Evolutionary conservation across 768 basidiomycete genomes (phyloP), one percentile per base, ranked within the genome.

Genomic region (Mycena metata): DNA sequence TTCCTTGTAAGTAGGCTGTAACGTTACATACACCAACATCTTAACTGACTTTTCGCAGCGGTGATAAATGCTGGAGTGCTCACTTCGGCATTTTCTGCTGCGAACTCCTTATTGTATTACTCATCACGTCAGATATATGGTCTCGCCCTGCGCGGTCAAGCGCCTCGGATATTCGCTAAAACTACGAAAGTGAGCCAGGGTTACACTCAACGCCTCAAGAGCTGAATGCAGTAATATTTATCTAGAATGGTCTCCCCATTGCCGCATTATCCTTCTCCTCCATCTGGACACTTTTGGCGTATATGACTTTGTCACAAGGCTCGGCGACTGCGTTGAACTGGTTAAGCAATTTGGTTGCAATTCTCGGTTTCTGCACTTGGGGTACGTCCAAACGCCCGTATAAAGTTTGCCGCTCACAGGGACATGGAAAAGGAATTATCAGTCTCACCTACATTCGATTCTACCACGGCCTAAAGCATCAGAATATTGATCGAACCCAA

Each of bases 41-140:
- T n/a, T 43, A 43, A n/a, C 12, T 46, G 16, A 19, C 43, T 55
- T 24, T 16, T 41, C 23, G 76, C 77, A 55, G 79, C 80, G 2
- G 64, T 80, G 8, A 76, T 91, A 71, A 92, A 91, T 76, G 90
- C 85, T 1, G 82, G 82, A 55, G 82, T 91, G 76, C 81, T 92
- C 70, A 84, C 89, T 19, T 83, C 83, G 30, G 86, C 87, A 0
- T 88, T 88, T 78, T 88, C 87, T 59, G 86, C 89, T n/a, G 86
- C 83, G 46, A 90, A 89, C 73, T 83, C 85, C 1, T 84, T 83
- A 78, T 73, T 88, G 23, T 89, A 86, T 77, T 77, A 76, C 9
- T 76, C 78, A 13, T 81, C 81, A 12, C 77, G 83, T n/a, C 80
- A 82, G 1, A 75, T 83, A 13, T 75, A 83, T 50, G 82, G 82